Evolutionary conservation across 2,329 filamentous ascomycete species (phyloP), one percentile per base, ranked within the genome.

Genomic region (Leptographium galeiforme): DNA sequence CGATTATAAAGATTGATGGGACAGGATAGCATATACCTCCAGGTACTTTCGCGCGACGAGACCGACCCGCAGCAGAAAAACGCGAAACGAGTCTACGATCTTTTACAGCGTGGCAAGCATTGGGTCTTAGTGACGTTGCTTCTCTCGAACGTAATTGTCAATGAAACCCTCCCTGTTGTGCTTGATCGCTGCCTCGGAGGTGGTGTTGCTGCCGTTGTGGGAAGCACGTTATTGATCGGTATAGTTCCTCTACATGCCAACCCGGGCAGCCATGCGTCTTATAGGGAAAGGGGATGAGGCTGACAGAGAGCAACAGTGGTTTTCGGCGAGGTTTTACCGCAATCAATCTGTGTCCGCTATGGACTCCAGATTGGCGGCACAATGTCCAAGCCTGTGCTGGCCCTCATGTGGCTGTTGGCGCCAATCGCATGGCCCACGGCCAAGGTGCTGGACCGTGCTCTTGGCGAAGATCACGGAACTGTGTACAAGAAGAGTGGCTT

Each of bases 401-500:
- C 75, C 32, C 78, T 98, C 61, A 98, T 98, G 93, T 97, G 90
- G 71, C 67, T 96, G 57, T 84, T 94, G 73, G 82, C 87, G 11
- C 89, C 90, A 2, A 74, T 97, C 48, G 89, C 91, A 47, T 98
- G 89, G 85, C 93, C 93, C 2, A 94, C 89, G 8, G 93, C 93
- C 25, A 95, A 97, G 70, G 79, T 98, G 19, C 85, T 98, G 62
- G 93, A 98, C 70, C 89, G 81, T 71, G 78, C 96, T 10, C 81
- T 98, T 4, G 93, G 93, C 57, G 87, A 95, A 68, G 91, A 97
- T 63, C 91, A 97, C 66, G 91, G 91, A 52, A 96, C 90, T 1
- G 83, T 91, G 45, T 98, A 98, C 79, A 97, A 97, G 72, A 98
- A 97, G 73, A 91, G 89, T 57, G 93, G 93, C 0, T 72, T 98